Evolutionary conservation across 495 filamentous ascomycete genomes (phyloP).

Genomic region (Antarctomyces pellizariae): DNA sequence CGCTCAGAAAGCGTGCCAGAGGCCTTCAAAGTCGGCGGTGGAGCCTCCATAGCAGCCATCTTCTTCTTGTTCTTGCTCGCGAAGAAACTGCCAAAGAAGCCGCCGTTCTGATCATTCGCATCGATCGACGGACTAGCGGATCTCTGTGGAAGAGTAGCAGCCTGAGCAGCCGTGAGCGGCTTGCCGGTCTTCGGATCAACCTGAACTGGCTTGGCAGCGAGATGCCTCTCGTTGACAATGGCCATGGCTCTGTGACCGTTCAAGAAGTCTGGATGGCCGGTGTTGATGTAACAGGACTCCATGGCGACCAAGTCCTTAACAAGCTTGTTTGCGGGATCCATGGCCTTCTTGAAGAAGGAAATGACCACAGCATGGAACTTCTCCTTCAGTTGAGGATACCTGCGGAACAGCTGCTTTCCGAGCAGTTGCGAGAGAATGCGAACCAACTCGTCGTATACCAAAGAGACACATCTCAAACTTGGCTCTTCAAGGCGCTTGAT

Average conservation of each 20-base stretch:
- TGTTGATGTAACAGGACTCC: conserved; percentile 97
- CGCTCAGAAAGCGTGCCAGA: conserved; percentile 80
- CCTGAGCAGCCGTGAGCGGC: conserved; percentile 37
- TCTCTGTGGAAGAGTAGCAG: conserved; percentile 33
- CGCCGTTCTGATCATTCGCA: conserved; percentile 30
- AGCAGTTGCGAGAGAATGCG: conserved; percentile 83
- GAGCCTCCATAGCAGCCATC: conserved; percentile 95
- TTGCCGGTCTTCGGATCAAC: conserved; percentile 99
- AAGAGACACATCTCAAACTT: conserved; percentile 82
- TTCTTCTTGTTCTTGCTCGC: conserved; percentile 99
- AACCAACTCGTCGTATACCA: conserved; percentile 95
- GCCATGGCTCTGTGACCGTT: conserved; percentile 95
- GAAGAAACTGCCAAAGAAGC: conserved; percentile 96
- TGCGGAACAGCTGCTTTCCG: conserved; percentile 68
- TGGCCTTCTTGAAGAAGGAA: conserved; percentile 86
- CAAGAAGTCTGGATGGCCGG: conserved; percentile 92
- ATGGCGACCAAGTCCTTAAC: conserved; percentile 82
- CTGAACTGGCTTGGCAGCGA: conserved; percentile 63
- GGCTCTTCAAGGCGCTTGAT: conserved; percentile 94
- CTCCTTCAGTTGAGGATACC: conserved; percentile 87
- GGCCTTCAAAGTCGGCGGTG: conserved; percentile 80
- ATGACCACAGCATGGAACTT: conserved; percentile 93
- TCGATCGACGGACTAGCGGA: conserved; percentile 45
- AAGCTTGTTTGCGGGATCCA: conserved; percentile 94
- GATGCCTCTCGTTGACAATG: conserved; percentile 80